Percentiles rank a stretch among this genome's conserved stretches.
phyloP scores from a whole-genome alignment of 352 stramenopile species.

The Aphanomyces stellatus region DNA sequence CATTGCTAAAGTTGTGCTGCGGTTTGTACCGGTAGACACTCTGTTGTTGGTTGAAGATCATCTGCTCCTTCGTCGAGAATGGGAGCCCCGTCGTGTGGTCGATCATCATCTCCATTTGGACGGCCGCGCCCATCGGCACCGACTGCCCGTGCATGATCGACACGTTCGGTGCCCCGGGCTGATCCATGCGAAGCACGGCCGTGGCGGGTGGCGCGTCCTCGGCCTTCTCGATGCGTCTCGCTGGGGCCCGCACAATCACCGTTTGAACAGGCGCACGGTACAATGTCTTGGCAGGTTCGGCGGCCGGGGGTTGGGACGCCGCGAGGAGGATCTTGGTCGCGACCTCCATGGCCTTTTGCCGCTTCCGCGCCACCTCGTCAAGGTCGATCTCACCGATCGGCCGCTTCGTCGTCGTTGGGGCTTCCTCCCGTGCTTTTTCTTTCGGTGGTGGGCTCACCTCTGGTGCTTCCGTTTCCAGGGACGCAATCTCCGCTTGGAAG shows the following conservation, averaged over 20 bases:
- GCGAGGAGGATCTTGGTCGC: constrained; percentile 18
- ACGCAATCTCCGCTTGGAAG: constrained; percentile 77
- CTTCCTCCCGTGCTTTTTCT: constrained; percentile 12
- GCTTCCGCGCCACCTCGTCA: constrained; percentile 19
- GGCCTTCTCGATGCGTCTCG: constrained; percentile 41
- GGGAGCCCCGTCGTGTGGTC: constrained; percentile 64
- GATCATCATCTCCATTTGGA: constrained; percentile 34
- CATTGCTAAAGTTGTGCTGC: constrained; percentile 25
- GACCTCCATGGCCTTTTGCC: constrained; percentile 26
- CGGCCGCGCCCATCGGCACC: constrained; percentile 7
- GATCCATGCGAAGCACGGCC: not conserved
- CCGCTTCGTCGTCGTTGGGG: constrained; percentile 28
- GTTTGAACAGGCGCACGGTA: not conserved
- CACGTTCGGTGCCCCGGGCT: not conserved
- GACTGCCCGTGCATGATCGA: constrained; percentile 19
- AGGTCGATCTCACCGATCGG: constrained; percentile 22
- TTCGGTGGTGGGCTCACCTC: not conserved
- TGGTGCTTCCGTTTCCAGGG: constrained; percentile 42
- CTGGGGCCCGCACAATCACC: constrained; percentile 42
- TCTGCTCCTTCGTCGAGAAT: constrained; percentile 56
- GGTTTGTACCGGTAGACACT: constrained; percentile 81
- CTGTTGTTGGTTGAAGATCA: constrained; percentile 76
- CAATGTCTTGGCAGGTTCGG: not conserved
- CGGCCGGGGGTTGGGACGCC: not conserved
- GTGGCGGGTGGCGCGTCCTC: constrained; percentile 35